phyloP scores from a whole-genome alignment of 108 stramenopile genomes.

The Fragilariopsis cylindrus region DNA sequence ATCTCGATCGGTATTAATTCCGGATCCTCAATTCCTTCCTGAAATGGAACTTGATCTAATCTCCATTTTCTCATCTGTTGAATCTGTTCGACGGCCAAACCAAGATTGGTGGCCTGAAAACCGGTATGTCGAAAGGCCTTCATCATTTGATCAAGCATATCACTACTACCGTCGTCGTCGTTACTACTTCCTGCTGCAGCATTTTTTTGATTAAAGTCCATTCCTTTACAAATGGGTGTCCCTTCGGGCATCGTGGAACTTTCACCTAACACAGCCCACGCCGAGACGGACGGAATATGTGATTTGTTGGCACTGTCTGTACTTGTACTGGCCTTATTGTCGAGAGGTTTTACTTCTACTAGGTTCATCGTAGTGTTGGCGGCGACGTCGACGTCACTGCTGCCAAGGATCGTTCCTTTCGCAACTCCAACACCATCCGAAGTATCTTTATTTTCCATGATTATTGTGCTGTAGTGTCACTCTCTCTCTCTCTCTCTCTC shows the following conservation, averaged over 20 bases:
- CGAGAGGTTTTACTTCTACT: conserved; percentile 39
- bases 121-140: conserved; percentile 82
- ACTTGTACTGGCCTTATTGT: neutral
- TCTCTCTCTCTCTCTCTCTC: too few species aligned
- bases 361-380: conserved; percentile 27
- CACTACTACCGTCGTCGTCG: conserved; percentile 28
- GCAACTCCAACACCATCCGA: too few species aligned
- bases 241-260: conserved; percentile 65
- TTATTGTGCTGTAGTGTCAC: too few species aligned
- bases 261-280: conserved; percentile 83
- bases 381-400: neutral
- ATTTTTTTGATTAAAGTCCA: conserved; percentile 73
- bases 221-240: conserved; percentile 70
- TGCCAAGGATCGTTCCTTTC: neutral
- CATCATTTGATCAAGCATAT: conserved; percentile 67
- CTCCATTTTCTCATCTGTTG: conserved; percentile 94
- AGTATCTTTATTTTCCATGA: too few species aligned
- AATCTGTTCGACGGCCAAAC: conserved; percentile 92
- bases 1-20: conserved; percentile 52
- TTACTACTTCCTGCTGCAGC: neutral
- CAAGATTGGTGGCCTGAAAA: conserved; percentile 97
- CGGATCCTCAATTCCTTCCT: conserved; percentile 82
- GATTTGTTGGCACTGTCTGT: conserved; percentile 61
- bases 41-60: conserved; percentile 77
- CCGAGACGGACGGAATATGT: conserved; percentile 80